Evolutionary conservation across 306 rosid genomes (phyloP).

Genomic region (Begonia loranthoides): DNA sequence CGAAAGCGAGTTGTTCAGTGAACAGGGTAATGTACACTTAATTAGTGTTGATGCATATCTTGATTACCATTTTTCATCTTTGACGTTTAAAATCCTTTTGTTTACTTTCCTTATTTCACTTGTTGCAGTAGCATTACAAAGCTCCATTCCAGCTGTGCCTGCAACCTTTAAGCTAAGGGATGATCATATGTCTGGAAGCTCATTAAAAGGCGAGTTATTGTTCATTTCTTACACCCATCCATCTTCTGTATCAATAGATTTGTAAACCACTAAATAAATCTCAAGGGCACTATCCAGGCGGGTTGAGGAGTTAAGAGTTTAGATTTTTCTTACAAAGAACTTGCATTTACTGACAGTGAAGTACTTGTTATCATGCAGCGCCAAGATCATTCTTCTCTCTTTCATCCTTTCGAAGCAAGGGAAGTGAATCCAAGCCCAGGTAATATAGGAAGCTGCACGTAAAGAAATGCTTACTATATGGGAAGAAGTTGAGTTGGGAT

Average conservation of each 20-base stretch:
- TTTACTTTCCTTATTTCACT: no score
- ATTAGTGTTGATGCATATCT: neutral
- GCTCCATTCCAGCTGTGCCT: slow-evolving; percentile 94
- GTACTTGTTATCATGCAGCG: slow-evolving; percentile 41
- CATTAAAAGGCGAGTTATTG: slow-evolving; percentile 55
- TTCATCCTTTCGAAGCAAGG: slow-evolving; percentile 91
- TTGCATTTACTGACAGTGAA: slow-evolving; percentile 1
- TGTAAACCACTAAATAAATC: no score
- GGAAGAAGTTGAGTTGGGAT: neutral
- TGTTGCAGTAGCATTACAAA: slow-evolving; percentile 63
- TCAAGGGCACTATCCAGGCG: no score
- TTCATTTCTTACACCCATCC: no score
- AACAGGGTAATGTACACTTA: slow-evolving; percentile 50
- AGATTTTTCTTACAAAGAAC: no score
- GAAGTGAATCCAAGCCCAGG: slow-evolving; percentile 79
- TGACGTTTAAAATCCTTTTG: no score
- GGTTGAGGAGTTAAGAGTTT: neutral
- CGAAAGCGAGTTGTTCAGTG: slow-evolving; percentile 68
- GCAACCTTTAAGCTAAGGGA: slow-evolving; percentile 81
- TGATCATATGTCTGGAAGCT: slow-evolving; percentile 88
- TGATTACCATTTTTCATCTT: no score
- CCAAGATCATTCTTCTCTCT: slow-evolving; percentile 92
- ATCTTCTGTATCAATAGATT: no score
- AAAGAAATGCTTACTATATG: neutral
- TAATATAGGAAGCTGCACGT: no score